phyloP scores from a whole-genome alignment of 2,329 filamentous ascomycete genomes.

The Penicillium carneum region DNA sequence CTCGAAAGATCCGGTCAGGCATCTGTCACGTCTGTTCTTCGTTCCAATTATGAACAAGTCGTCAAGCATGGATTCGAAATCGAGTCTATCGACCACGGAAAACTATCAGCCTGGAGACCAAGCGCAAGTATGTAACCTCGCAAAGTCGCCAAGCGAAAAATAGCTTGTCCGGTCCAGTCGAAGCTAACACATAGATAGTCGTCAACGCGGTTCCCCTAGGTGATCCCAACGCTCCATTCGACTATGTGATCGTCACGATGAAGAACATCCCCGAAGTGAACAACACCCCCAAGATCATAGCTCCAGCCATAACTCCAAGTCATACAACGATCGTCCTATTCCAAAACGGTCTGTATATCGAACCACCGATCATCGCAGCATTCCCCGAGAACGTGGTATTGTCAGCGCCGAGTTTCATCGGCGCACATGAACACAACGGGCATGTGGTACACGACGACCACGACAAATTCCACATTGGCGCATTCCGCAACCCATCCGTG shows the following conservation, averaged over 20 bases:
- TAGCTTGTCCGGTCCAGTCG: background rate
- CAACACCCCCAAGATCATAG: constrained; percentile 28
- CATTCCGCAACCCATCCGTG: constrained; percentile 51
- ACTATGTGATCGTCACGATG: constrained; percentile 66
- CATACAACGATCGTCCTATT: constrained; percentile 64
- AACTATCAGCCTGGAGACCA: constrained; percentile 59
- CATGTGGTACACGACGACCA: constrained; percentile 61
- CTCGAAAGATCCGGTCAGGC: constrained; percentile 61
- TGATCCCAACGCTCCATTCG: constrained; percentile 47
- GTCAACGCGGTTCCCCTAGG: constrained; percentile 57
- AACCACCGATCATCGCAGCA: constrained; percentile 58
- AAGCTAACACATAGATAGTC: constrained; percentile 46
- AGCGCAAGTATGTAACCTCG: constrained; percentile 40
- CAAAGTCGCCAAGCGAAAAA: background rate
- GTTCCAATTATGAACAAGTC: constrained; percentile 64
- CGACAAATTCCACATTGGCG: constrained; percentile 60
- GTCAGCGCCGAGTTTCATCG: constrained; percentile 62
- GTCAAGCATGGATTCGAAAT: constrained; percentile 61
- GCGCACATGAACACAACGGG: constrained; percentile 60
- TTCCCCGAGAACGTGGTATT: constrained; percentile 63
- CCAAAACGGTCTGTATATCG: constrained; percentile 71
- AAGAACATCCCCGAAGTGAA: constrained; percentile 66
- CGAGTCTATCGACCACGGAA: constrained; percentile 63
- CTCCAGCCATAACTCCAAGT: constrained; percentile 59
- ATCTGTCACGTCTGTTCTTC: constrained; percentile 62